Conservation (phyloP, 2,329 filamentous ascomycete species). For the Dothistroma septosporum region DNA sequence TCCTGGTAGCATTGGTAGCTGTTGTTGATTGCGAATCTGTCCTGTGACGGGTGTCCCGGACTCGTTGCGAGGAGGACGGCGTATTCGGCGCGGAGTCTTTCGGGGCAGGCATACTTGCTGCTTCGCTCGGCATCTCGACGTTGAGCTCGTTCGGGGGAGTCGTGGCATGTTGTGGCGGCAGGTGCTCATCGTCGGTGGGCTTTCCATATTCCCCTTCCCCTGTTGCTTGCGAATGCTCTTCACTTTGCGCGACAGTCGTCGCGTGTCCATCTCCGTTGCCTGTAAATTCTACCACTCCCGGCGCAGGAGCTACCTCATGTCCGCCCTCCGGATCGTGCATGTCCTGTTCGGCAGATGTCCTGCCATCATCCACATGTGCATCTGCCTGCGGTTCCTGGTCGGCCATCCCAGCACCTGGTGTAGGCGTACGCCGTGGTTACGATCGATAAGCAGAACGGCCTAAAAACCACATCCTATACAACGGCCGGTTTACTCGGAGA, state of each 20-base stretch:
- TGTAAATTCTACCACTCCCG: constrained; percentile 7
- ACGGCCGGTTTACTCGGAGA: too few species aligned
- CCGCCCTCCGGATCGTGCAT: constrained; percentile 10
- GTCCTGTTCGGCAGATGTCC: constrained; percentile 17
- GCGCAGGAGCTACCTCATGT: constrained; percentile 1
- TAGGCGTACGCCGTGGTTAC: not conserved
- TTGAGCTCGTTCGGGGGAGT: constrained; percentile 4
- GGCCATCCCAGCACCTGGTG: constrained; percentile 33
- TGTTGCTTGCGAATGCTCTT: constrained; percentile 8
- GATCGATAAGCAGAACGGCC: not conserved
- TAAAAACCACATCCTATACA: not conserved
- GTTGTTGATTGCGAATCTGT: constrained; percentile 60
- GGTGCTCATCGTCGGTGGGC: constrained; percentile 13
- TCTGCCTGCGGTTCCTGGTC: constrained; percentile 25
- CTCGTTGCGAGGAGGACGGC: constrained; percentile 15
- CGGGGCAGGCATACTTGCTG: constrained; percentile 10
- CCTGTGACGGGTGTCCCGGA: constrained; percentile 39
- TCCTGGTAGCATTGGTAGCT: constrained; percentile 47
- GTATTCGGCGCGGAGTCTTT: constrained; percentile 21
- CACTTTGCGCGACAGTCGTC: constrained; percentile 9
- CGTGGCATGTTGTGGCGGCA: not conserved
- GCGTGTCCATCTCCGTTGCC: constrained; percentile 10
- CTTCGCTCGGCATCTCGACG: constrained; percentile 2
- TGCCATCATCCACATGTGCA: constrained; percentile 13
- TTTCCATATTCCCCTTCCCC: constrained; percentile 1